Conservation (phyloP, 2,329 filamentous ascomycete species). For the Podosphaera fusca region DNA sequence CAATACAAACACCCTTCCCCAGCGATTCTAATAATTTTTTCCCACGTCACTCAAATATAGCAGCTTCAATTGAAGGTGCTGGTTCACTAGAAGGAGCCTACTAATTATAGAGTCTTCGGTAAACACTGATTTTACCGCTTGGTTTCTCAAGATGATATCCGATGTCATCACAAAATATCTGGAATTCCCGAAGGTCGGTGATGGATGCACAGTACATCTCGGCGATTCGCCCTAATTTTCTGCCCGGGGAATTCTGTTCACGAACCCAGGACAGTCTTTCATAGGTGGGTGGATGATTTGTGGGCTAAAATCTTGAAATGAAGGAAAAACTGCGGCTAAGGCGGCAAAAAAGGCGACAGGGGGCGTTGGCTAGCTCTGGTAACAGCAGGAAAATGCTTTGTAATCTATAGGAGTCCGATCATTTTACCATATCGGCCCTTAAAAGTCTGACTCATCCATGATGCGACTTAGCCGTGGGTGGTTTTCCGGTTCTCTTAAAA, state of each 20-base stretch:
- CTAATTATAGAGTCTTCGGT: neutral
- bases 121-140: neutral
- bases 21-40: neutral
- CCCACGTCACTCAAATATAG: neutral
- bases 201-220: slow-evolving; percentile 1
- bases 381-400: neutral
- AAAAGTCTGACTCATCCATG: too few species aligned
- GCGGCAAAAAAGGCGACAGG: too few species aligned
- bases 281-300: too few species aligned
- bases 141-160: too few species aligned
- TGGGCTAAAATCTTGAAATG: too few species aligned
- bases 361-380: neutral
- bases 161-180: too few species aligned
- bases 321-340: neutral
- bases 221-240: neutral
- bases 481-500: too few species aligned
- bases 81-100: neutral
- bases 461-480: too few species aligned
- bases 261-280: too few species aligned
- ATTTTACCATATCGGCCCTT: too few species aligned
- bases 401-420: too few species aligned
- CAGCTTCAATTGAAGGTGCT: neutral
- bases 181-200: neutral
- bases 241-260: too few species aligned
- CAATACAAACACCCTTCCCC: neutral